Conservation (phyloP, 2,329 filamentous ascomycete species). For the Aspergillus melleus region DNA sequence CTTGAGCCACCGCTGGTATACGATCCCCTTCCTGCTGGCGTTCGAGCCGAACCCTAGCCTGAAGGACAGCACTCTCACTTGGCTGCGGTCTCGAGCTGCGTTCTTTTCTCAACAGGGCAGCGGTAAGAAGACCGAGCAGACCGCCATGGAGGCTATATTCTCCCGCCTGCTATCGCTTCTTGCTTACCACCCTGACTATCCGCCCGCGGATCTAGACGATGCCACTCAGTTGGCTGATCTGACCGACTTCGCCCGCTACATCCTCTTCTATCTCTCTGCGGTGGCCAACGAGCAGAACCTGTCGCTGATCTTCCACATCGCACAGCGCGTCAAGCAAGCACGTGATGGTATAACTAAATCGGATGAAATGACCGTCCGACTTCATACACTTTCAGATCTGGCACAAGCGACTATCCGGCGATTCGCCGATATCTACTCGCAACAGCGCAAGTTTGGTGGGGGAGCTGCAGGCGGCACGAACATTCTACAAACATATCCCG, state of each 20-base stretch:
- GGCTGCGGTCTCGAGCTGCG: conserved; percentile 79
- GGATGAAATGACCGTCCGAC: conserved; percentile 44
- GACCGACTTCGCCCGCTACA: conserved; percentile 80
- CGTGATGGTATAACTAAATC: conserved; percentile 70
- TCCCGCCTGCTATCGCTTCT: conserved; percentile 81
- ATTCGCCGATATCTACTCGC: conserved; percentile 83
- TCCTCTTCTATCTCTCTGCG: conserved; percentile 81
- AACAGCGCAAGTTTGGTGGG: conserved; percentile 54
- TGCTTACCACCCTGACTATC: conserved; percentile 90
- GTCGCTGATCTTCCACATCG: conserved; percentile 84
- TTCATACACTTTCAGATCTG: conserved; percentile 87
- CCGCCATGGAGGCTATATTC: conserved; percentile 76
- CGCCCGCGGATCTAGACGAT: conserved; percentile 37
- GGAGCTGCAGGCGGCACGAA: conserved; percentile 36
- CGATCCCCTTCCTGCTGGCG: conserved; percentile 83
- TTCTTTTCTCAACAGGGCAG: conserved; percentile 55
- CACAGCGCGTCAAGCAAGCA: conserved; percentile 88
- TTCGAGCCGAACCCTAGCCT: conserved; percentile 80
- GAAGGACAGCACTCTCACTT: conserved; percentile 75
- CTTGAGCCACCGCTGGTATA: conserved; percentile 82
- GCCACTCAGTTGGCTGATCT: conserved; percentile 59
- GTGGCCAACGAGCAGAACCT: conserved; percentile 86
- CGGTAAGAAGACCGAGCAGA: conserved; percentile 50
- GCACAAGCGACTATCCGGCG: conserved; percentile 77
- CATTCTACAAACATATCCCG: conserved; percentile 77